Base-by-base conservation (phyloP, 2,329 filamentous ascomycete genomes). In the Aspergillus brasiliensis region DNA sequence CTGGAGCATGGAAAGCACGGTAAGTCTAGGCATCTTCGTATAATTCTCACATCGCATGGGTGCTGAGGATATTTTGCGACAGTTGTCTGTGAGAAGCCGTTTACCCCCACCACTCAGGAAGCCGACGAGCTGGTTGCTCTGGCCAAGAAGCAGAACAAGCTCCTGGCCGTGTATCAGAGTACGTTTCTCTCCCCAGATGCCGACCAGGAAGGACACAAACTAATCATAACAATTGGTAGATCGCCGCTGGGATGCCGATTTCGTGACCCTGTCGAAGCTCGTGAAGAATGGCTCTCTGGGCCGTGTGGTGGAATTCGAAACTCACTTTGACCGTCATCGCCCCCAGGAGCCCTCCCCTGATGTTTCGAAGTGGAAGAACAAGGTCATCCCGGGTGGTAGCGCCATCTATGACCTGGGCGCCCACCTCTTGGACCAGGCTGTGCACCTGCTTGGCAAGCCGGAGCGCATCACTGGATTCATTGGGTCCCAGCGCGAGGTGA, bases 61-160 rank as follows among this genome's bases (percentile, higher is more conserved):
- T 40, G 37, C 31, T 51, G 21, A 56, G 57, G 28, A 38, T 37
- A 48, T 40, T 2, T 25, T 23, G 8, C 8, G 8, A 34, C 56
- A 81, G 88, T 93, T 25, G 81, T 94, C 55, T 88, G 90, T 51
- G 91, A 94, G 80, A 94, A 94, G 80, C 91, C 91, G 2, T 94
- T 94, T 73, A 89, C 91, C 11, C 88, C 90, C 19, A 90, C 87
- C 1, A 80, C 84, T 1, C 80, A 84, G 59, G 87, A 93, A 76
- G 90, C 90, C 10, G 81, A 85, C 34, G 77, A 85, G 65, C 84
- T 94, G 6, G 82, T 84, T 47, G 74, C 75, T 8, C 77, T 88
- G 52, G 84, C 88, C 8, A 75, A 81, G 63, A 74, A 82, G 60
- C 74, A 81, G 49, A 74, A 78, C 38, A 81, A 80, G 57, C 72